Evolutionary conservation across 179 eudicot species (phyloP), one percentile per base, ranked within the genome.

Genomic region (Pouteria campechiana): DNA sequence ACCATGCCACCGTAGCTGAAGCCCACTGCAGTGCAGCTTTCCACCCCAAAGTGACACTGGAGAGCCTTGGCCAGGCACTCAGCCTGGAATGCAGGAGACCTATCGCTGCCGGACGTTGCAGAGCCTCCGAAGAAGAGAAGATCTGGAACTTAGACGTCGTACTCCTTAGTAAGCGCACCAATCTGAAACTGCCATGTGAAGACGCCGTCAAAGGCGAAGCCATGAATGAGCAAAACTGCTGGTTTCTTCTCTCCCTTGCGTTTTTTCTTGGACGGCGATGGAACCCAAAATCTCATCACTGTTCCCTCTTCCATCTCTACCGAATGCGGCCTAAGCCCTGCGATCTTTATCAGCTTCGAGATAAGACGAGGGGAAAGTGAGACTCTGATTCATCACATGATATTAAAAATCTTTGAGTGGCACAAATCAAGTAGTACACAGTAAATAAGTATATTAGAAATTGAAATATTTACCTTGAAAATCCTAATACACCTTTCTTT

Each of bases 1-100:
- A 90, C 95, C 95, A 90, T 81, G 0, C 95, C 94, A 0, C 98
- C 98, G 29, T 90, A 90, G 32, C 98, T 90, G 25, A 90, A 90
- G 44, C 96, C 98, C 5, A 90, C 95, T 55, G 79, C 46, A 4
- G 69, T 73, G 42, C 90, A 90, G 65, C 33, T 56, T 17, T 69
- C 73, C 7, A 90, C 65, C 0, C 96, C 87, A 19, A 90, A 54
- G 43, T 74, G 70, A n/a, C n/a, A n/a, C 39, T 41, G 51, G 50
- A 90, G 48, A 23, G 84, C 95, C 37, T 50, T 63, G 13, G 37
- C 55, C 39, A 90, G 49, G 36, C 84, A 78, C 61, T 70, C 75
- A 3, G 96, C 93, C 41, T 90, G 95, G 54, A 67, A 82, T 4
- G 33, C 14, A 25, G 94, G 98, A 0, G 95, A 75, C 56, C 96